Evolutionary conservation across 2,329 filamentous ascomycete species (phyloP).

Genomic region (Ophiosphaerella narmari): DNA sequence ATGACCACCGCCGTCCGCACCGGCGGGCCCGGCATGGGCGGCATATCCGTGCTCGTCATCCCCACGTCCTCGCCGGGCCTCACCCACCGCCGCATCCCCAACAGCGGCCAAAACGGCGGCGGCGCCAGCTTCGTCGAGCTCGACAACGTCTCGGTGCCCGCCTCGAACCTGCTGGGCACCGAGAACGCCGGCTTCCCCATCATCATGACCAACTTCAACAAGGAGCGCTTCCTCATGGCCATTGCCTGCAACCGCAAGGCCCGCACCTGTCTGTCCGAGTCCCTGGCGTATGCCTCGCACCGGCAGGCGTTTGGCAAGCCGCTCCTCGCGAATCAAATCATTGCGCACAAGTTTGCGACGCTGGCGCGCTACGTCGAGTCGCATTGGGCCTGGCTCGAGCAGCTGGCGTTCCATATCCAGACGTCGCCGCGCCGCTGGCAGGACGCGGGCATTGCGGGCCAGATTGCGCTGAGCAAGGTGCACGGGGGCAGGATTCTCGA

Average conservation of each 20-base stretch:
- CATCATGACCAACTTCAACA: conserved; percentile 61
- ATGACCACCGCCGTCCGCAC: conserved; percentile 67
- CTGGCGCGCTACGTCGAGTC: conserved; percentile 65
- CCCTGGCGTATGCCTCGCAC: conserved; percentile 57
- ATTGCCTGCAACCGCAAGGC: conserved; percentile 62
- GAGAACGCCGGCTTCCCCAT: conserved; percentile 62
- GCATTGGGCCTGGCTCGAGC: conserved; percentile 65
- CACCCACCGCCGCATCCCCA: conserved; percentile 60
- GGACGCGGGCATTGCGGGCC: conserved; percentile 45
- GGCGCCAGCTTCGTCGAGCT: conserved; percentile 85
- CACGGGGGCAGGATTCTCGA: conserved; percentile 57
- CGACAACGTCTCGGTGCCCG: conserved; percentile 69
- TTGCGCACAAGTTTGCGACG: conserved; percentile 63
- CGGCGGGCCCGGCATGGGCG: conserved; percentile 57
- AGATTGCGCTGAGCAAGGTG: conserved; percentile 53
- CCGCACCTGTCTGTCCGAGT: conserved; percentile 59
- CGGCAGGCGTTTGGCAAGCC: conserved; percentile 64
- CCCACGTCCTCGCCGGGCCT: conserved; percentile 58
- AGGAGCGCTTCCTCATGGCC: conserved; percentile 63
- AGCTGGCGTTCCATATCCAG: conserved; percentile 61
- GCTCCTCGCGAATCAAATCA: conserved; percentile 63
- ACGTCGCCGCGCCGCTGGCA: conserved; percentile 48
- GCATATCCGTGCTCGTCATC: conserved; percentile 64
- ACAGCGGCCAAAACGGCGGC: conserved; percentile 69
- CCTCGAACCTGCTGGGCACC: conserved; percentile 57